A percentile compares a stretch with the other conserved stretches of the same genome.
These are phyloP conservation scores for Tetradesmus obliquus DNA, from an alignment of 139 green algal genomes.

Conservation along the genomic window DNA sequence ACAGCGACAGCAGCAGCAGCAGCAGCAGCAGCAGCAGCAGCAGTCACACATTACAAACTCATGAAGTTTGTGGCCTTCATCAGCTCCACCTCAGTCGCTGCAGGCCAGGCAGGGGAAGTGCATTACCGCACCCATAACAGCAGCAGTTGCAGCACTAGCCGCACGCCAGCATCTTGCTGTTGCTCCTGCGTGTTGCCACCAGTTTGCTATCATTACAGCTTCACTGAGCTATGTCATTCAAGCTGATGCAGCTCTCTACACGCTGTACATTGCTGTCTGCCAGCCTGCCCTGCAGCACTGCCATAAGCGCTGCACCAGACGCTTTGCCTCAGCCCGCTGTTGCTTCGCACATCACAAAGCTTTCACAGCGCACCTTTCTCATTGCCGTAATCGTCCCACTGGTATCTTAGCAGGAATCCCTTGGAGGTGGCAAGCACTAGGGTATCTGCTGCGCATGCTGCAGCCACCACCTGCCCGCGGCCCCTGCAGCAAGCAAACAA, in stretches of 20 bases:
- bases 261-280: neutral
- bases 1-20: neutral
- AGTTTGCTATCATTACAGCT: too few relatives aligned
- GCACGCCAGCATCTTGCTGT: too few relatives aligned
- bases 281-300: neutral
- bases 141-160: too few relatives aligned
- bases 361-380: slow-evolving; percentile 45
- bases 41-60: neutral
- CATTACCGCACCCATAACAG: too few relatives aligned
- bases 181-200: too few relatives aligned
- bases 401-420: slow-evolving; percentile 84
- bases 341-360: neutral
- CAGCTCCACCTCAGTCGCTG: neutral
- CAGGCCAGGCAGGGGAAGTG: neutral
- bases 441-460: slow-evolving; percentile 66
- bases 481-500: slow-evolving; percentile 56
- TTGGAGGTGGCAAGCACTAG: slow-evolving; percentile 81
- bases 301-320: neutral
- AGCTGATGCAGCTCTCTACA: neutral
- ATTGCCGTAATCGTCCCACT: slow-evolving; percentile 70
- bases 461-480: slow-evolving; percentile 61
- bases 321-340: slow-evolving; percentile 7
- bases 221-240: neutral
- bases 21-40: neutral
- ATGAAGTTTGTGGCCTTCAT: neutral